Evolutionary conservation across 176 grass and related monocot genomes (phyloP).

Genomic region (Eragrostis curvula): DNA sequence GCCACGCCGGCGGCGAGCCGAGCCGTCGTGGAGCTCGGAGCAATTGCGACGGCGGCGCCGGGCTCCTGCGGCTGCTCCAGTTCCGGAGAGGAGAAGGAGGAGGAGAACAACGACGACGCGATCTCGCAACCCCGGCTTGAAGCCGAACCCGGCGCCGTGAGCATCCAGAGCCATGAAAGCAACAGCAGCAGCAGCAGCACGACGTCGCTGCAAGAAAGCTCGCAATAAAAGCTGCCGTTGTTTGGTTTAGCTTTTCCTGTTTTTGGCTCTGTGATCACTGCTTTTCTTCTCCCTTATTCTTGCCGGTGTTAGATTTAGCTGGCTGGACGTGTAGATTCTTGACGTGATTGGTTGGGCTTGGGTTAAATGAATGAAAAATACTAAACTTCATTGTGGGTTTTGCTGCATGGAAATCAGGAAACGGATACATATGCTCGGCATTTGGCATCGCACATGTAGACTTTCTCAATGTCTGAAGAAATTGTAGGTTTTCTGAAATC

Average conservation of each 20-base stretch:
- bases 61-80: background rate
- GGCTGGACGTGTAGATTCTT: conserved; percentile 40
- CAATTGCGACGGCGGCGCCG: background rate
- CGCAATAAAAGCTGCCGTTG: conserved; percentile 37
- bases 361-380: conserved; percentile 16
- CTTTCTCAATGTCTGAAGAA: background rate
- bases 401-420: conserved; percentile 20
- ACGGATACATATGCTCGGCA: background rate
- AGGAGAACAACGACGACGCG: background rate
- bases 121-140: background rate
- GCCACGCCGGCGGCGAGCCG: conserved; percentile 55
- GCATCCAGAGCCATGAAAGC: conserved; percentile 15
- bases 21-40: conserved; percentile 37
- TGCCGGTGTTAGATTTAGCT: conserved; percentile 50
- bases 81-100: conserved; percentile 8
- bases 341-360: conserved; percentile 38
- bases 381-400: background rate
- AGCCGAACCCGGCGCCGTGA: background rate
- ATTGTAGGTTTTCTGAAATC: background rate
- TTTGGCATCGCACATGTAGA: background rate
- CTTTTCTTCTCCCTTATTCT: background rate
- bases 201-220: conserved; percentile 39
- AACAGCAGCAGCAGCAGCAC: conserved; percentile 26
- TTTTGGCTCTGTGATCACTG: conserved; percentile 1
- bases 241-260: background rate